Percentiles rank a stretch among this genome's conserved stretches.
Conservation (phyloP, 2,329 filamentous ascomycete species). For the Orbilia javanica region DNA sequence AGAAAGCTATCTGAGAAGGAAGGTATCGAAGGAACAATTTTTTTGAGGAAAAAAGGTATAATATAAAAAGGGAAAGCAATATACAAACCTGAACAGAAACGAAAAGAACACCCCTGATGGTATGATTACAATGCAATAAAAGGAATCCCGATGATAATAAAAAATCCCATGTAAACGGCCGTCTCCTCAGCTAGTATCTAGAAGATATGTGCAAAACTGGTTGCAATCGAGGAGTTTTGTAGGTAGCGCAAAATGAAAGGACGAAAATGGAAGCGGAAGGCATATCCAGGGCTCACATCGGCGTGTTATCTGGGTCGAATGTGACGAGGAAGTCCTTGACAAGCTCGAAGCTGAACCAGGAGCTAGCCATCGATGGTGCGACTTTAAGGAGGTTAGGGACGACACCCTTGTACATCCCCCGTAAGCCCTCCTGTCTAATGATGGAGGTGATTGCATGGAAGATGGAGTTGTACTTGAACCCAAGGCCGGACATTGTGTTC, state of each 20-base stretch:
- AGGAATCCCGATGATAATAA: not conserved
- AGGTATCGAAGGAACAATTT: slow-evolving; percentile 35
- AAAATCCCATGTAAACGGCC: slow-evolving; percentile 1
- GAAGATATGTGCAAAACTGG: slow-evolving; percentile 2
- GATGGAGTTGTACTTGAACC: slow-evolving; percentile 92
- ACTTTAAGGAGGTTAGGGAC: slow-evolving; percentile 96
- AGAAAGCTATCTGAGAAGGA: slow-evolving; percentile 25
- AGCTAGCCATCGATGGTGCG: slow-evolving; percentile 97
- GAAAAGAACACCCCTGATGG: slow-evolving; percentile 20
- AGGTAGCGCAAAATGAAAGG: slow-evolving; percentile 11
- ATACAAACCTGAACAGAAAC: slow-evolving; percentile 28
- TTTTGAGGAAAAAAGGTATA: slow-evolving; percentile 22
- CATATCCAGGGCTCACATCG: slow-evolving; percentile 12
- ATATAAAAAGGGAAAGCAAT: slow-evolving; percentile 23
- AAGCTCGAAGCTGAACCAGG: slow-evolving; percentile 97
- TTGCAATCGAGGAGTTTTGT: not conserved
- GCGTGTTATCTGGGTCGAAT: slow-evolving; percentile 67
- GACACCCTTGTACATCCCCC: slow-evolving; percentile 94
- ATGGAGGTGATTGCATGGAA: slow-evolving; percentile 86
- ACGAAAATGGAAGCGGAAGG: not conserved
- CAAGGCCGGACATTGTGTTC: slow-evolving; percentile 99
- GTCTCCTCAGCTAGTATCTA: not conserved
- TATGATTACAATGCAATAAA: slow-evolving; percentile 55
- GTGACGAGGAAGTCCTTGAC: slow-evolving; percentile 85
- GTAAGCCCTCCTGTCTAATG: slow-evolving; percentile 82